These are phyloP conservation scores for Salix arbutifolia DNA, from an alignment of 345 rosid species.

Conservation along the genomic window DNA sequence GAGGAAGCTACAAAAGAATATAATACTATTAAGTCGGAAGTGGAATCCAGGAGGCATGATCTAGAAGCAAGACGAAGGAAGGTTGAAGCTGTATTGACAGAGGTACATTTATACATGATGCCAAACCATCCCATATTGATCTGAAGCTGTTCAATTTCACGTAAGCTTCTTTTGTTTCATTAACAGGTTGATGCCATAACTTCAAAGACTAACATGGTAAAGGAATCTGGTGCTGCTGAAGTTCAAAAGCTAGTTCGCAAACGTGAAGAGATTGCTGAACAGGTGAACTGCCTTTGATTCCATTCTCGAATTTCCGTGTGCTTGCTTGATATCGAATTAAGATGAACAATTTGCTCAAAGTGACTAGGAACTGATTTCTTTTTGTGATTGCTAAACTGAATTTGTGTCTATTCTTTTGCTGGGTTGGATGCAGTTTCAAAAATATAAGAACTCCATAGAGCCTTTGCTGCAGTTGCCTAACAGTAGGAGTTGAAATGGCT, in stretches of 20 bases:
- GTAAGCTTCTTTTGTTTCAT: slow-evolving; percentile 8
- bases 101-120: slow-evolving; percentile 38
- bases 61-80: slow-evolving; percentile 69
- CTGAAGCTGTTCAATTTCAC: neutral
- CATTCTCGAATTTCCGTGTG: neutral
- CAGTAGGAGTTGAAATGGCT: neutral
- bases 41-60: slow-evolving; percentile 56
- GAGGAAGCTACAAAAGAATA: slow-evolving; percentile 50
- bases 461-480: slow-evolving; percentile 1
- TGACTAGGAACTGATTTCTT: neutral
- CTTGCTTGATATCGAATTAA: neutral
- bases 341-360: neutral
- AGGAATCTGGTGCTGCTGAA: slow-evolving; percentile 60
- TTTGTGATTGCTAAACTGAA: neutral
- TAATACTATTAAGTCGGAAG: slow-evolving; percentile 45
- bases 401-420: neutral
- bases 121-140: neutral
- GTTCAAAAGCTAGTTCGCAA: slow-evolving; percentile 44
- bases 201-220: slow-evolving; percentile 44
- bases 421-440: slow-evolving; percentile 33
- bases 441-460: slow-evolving; percentile 25
- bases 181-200: slow-evolving; percentile 66
- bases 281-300: slow-evolving; percentile 41
- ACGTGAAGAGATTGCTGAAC: slow-evolving; percentile 59
- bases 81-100: slow-evolving; percentile 63